Base-by-base conservation (phyloP, 768 basidiomycete species). In the Amanita phalloides region DNA sequence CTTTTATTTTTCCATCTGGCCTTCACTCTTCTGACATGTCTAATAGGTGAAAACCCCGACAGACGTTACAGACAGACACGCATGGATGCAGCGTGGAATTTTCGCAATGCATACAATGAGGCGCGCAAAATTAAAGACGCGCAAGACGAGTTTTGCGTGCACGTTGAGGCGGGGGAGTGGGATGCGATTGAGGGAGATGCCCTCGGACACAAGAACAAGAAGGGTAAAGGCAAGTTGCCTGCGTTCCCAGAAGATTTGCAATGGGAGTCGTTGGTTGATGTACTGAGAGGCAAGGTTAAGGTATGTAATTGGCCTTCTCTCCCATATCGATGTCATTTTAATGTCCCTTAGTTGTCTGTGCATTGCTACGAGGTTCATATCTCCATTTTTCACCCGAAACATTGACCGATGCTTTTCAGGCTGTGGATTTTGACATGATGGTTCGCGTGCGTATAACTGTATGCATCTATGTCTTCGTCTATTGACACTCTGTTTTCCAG, bases 251-350 rank as follows among this genome's bases (percentile, higher is more conserved):
- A 86, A 36, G 74, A 78, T 47, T 62, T 88, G 49, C 76, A 84
- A 59, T 84, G 80, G 82, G 84, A 86, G 56, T 70, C 80, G 0
- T 66, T 88, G 6, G 78, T 86, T 0, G 86, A 89, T 49, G 75
- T 86, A 3, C 59, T 89, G 37, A 68, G 89, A 35, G 90, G 89
- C 2, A 75, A 75, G 42, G 86, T 89, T 59, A 89, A 84, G 70
- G 86, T 84, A 42, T 51, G 54, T 55, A 37, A 28, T 36, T 17
- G 0, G 39, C 41, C 13, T 2, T 21, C 2, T 54, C 9, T 26
- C 4, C 10, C 3, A 11, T 30, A 6, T 23, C 17, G 8, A 26
- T 20, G 4, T 10, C 32, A 32, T 32, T 25, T 35, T 30, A 39
- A 7, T 17, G 30, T 23, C 21, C 44, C 21, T 11, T 35, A 65